phyloP scores from a whole-genome alignment of 2,329 filamentous ascomycete species.

The Penicillium sp. region DNA sequence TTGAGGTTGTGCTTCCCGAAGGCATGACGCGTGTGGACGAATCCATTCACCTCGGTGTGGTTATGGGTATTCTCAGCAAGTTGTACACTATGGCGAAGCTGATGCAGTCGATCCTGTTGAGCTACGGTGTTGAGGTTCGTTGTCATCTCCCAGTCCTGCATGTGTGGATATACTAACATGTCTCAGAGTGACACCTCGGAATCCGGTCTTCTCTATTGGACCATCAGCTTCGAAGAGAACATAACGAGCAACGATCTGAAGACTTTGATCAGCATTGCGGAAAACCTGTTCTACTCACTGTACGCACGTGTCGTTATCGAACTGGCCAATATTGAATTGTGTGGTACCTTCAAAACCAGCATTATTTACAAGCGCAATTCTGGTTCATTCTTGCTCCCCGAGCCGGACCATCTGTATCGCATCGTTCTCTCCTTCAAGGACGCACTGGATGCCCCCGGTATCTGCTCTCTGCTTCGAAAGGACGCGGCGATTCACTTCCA shows the following conservation, averaged over 20 bases:
- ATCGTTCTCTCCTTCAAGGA: slow-evolving; percentile 37
- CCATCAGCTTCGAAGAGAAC: slow-evolving; percentile 32
- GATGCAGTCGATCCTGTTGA: slow-evolving; percentile 31
- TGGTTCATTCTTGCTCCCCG: slow-evolving; percentile 29
- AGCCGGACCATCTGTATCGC: slow-evolving; percentile 35
- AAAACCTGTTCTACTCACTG: slow-evolving; percentile 40
- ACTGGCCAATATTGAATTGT: slow-evolving; percentile 38
- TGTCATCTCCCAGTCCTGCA: background rate
- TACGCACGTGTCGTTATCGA: slow-evolving; percentile 41
- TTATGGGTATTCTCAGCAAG: slow-evolving; percentile 33
- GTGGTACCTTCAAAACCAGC: slow-evolving; percentile 30
- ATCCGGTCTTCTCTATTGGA: slow-evolving; percentile 33
- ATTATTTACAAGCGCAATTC: slow-evolving; percentile 19
- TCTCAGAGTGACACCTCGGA: slow-evolving; percentile 32
- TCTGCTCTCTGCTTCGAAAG: slow-evolving; percentile 30
- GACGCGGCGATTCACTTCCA: slow-evolving; percentile 33
- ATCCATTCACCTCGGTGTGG: slow-evolving; percentile 26
- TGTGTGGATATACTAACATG: background rate
- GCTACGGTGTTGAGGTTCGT: slow-evolving; percentile 37
- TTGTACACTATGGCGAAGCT: slow-evolving; percentile 42
- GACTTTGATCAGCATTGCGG: slow-evolving; percentile 35
- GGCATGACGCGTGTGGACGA: slow-evolving; percentile 19
- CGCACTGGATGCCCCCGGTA: slow-evolving; percentile 27
- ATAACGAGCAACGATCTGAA: slow-evolving; percentile 28
- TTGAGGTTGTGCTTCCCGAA: slow-evolving; percentile 16